These are phyloP conservation scores for Leccinum truebloodii DNA, from an alignment of 768 basidiomycete genomes.

Conservation along the genomic window DNA sequence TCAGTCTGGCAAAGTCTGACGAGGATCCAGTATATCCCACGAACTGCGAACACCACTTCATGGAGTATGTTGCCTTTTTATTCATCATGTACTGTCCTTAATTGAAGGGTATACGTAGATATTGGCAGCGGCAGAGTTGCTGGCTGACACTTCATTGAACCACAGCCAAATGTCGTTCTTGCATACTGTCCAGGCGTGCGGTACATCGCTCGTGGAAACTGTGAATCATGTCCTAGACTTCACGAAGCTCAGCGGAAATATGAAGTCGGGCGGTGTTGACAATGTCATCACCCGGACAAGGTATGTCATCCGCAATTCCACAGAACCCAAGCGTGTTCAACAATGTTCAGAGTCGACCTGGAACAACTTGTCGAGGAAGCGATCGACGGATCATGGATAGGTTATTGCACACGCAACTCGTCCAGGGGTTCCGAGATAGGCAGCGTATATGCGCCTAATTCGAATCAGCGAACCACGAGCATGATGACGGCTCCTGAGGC, in stretches of 20 bases:
- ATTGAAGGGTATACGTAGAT: conserved; percentile 48
- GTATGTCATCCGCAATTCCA: conserved; percentile 40
- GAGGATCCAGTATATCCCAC: conserved; percentile 73
- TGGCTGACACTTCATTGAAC: conserved; percentile 80
- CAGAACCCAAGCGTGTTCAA: not conserved
- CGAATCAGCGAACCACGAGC: conserved; percentile 45
- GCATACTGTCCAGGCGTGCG: conserved; percentile 92
- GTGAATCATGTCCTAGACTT: conserved; percentile 97
- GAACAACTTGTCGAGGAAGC: conserved; percentile 86
- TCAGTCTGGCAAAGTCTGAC: conserved; percentile 8
- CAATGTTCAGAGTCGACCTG: conserved; percentile 58
- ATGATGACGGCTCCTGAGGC: conserved; percentile 37
- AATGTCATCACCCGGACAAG: conserved; percentile 68
- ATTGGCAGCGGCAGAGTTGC: conserved; percentile 87
- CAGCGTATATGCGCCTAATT: conserved; percentile 82
- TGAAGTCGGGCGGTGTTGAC: conserved; percentile 75
- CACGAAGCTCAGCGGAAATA: conserved; percentile 88
- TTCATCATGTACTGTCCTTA: not conserved
- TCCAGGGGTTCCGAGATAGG: conserved; percentile 79
- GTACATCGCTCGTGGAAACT: conserved; percentile 93
- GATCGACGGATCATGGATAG: conserved; percentile 93
- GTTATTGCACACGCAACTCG: conserved; percentile 78
- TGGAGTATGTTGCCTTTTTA: conserved; percentile 53
- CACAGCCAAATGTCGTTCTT: conserved; percentile 84
- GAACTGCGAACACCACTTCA: conserved; percentile 91